These are phyloP conservation scores for Gamsiella multidivaricata DNA, from an alignment of 192 early-diverging fungal genomes.

Conservation along the genomic window DNA sequence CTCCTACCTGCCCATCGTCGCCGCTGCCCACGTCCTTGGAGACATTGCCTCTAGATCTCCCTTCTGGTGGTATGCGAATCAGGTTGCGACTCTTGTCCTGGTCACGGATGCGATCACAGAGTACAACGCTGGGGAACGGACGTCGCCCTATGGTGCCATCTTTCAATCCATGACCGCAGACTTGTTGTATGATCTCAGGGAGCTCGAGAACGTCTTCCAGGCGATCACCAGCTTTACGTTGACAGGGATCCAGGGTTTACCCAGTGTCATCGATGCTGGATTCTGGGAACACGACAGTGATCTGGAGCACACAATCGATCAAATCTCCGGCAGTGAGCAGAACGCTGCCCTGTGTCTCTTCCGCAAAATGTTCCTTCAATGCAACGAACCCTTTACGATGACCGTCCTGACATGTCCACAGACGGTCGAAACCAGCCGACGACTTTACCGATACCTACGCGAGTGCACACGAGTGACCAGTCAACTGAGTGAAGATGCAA, in stretches of 20 bases:
- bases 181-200: constrained; percentile 3
- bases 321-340: constrained; percentile 11
- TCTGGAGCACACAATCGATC: constrained; percentile 12
- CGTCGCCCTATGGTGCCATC: constrained; percentile 1
- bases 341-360: constrained; percentile 14
- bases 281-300: constrained; percentile 14
- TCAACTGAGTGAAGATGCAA: neutral
- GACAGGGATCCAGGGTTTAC: neutral
- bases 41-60: constrained; percentile 12
- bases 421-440: constrained; percentile 5
- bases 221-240: constrained; percentile 5
- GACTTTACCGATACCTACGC: constrained; percentile 12
- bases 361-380: constrained; percentile 6
- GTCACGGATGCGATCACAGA: constrained; percentile 18
- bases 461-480: neutral
- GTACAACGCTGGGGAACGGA: constrained; percentile 8
- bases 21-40: neutral
- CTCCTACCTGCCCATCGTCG: constrained; percentile 15
- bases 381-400: constrained; percentile 8
- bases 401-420: constrained; percentile 2
- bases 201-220: constrained; percentile 4
- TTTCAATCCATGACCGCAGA: constrained; percentile 6
- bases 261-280: constrained; percentile 11
- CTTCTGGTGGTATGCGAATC: constrained; percentile 16
- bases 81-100: constrained; percentile 4